Evolutionary conservation across 148 eudicot genomes (phyloP).

Genomic region (Gaultheria prostrata): DNA sequence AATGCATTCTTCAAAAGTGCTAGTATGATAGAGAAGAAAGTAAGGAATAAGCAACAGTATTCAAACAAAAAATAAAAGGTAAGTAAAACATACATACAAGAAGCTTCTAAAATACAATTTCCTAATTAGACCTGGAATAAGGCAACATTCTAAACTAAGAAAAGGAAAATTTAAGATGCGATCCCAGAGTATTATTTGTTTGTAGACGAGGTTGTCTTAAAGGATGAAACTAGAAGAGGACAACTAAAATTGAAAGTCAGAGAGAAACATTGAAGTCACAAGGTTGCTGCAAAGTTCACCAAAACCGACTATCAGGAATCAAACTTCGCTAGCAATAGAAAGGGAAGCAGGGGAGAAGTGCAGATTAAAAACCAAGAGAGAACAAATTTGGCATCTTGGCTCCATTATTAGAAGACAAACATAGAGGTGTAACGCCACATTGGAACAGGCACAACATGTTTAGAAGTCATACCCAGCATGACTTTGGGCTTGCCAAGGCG

Average conservation of each 20-base stretch:
- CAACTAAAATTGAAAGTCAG: too few relatives aligned
- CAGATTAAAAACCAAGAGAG: too few relatives aligned
- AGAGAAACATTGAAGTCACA: too few relatives aligned
- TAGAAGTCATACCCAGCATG: neutral
- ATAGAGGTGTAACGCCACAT: neutral
- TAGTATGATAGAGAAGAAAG: conserved; percentile 18
- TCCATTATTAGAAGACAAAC: neutral
- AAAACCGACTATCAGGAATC: too few relatives aligned
- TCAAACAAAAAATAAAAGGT: neutral
- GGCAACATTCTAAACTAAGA: too few relatives aligned
- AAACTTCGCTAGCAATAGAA: too few relatives aligned
- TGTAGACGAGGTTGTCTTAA: too few relatives aligned
- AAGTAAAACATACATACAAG: neutral
- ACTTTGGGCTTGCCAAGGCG: neutral
- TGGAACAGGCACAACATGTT: neutral
- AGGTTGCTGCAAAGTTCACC: too few relatives aligned
- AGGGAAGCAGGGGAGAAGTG: too few relatives aligned
- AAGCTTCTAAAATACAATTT: neutral
- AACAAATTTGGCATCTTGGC: neutral
- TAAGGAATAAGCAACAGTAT: neutral
- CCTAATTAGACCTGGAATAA: neutral
- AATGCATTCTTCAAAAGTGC: conserved; percentile 83
- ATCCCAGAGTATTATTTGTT: neutral
- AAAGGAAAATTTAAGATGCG: too few relatives aligned
- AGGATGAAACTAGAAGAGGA: too few relatives aligned